These are phyloP conservation scores for Pythium insidiosum DNA, from an alignment of 352 stramenopile genomes.

Conservation along the genomic window DNA sequence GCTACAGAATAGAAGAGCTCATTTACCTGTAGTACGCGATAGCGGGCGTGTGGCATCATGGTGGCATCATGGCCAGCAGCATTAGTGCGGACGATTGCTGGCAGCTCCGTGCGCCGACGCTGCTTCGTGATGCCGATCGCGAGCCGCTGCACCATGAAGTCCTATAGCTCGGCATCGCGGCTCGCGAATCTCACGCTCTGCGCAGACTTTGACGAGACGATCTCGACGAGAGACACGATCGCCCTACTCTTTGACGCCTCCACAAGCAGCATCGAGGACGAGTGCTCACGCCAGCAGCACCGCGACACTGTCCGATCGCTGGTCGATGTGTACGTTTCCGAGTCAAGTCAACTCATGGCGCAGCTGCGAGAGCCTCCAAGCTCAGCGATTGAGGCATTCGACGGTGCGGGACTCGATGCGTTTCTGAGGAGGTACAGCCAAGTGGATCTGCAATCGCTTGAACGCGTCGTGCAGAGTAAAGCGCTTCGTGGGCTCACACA, in stretches of 20 bases:
- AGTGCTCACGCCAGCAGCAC: too few species aligned
- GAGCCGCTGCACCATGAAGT: too few species aligned
- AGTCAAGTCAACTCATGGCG: slow-evolving; percentile 6
- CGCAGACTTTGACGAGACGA: slow-evolving; percentile 69
- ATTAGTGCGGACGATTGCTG: too few species aligned
- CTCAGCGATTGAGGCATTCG: slow-evolving; percentile 13
- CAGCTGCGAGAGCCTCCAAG: neutral
- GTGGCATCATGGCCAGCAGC: too few species aligned
- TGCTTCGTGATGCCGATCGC: too few species aligned
- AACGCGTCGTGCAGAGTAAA: slow-evolving; percentile 25
- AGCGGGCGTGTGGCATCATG: too few species aligned
- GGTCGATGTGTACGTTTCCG: slow-evolving; percentile 24
- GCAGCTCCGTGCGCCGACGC: too few species aligned
- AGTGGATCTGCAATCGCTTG: slow-evolving; percentile 37
- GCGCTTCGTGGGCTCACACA: slow-evolving; percentile 26
- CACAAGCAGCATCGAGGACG: too few species aligned
- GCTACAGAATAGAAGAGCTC: too few species aligned
- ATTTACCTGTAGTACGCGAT: too few species aligned
- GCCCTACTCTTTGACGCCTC: slow-evolving; percentile 43
- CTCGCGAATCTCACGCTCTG: too few species aligned
- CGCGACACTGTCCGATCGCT: slow-evolving; percentile 25
- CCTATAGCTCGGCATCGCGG: too few species aligned
- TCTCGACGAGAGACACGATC: slow-evolving; percentile 51
- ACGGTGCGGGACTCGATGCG: slow-evolving; percentile 18
- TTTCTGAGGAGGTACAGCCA: slow-evolving; percentile 39